Base-by-base conservation (phyloP, 306 rosid genomes). In the Myrica gale region DNA sequence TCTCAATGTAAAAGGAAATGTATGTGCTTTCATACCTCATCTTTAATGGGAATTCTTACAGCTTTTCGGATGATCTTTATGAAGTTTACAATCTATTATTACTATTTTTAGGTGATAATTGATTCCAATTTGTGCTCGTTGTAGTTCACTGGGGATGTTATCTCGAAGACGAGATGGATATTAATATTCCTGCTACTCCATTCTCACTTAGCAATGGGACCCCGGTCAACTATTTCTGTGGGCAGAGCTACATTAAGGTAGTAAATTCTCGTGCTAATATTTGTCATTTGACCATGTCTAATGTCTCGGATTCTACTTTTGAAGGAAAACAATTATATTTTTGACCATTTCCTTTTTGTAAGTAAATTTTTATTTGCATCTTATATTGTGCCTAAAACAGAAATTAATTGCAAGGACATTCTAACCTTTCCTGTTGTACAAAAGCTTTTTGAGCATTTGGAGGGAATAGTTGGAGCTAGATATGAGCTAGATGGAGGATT, bases 141-240 rank as follows among this genome's bases (percentile, higher is more conserved):
- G 78, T 37, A 87, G 86, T 50, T 87, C 84, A 87, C 15, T 79
- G 73, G 83, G 39, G 23, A 46, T 84, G 90, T 48, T 71, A 66
- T 56, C 60, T 16, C 26, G 45, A 74, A 65, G 60, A 68, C 3
- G 54, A 20, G 48, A 4, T 37, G 9, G 77, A 77, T 21, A 56
- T 76, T 61, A 63, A 67, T 12, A 45, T 7, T 54, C 13, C 47
- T 9, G 13, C 57, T 72, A 4, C 74, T 61, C 68, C 68, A 61
- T 17, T 26, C 58, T 53, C 58, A 53, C 20, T 1, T 13, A 1
- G 20, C 45, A 62, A 15, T n/a, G 3, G 13, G 32, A 43, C 70
- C 42, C 23, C 1, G 2, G 13, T 17, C 15, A 61, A 39, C 8
- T 51, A 63, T 4, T 82, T 74, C n/a, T 82, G 86, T 13, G 47